Conservation (phyloP, 2,329 filamentous ascomycete species). For the Aspergillus sp. region DNA sequence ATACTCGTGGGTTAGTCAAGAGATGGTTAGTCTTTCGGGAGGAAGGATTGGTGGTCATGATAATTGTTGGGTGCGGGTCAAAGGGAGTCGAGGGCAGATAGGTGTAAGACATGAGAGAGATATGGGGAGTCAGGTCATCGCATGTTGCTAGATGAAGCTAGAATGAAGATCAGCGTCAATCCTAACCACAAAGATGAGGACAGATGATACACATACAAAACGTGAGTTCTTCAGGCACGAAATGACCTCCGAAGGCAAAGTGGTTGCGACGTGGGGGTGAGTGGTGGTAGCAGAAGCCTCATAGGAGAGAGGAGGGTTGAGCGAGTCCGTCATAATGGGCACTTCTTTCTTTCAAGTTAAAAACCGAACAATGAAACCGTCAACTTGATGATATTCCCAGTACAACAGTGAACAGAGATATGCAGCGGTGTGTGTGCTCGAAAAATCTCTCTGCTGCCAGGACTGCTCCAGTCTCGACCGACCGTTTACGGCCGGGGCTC, state of each 20-base stretch:
- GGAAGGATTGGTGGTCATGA: slow-evolving; percentile 84
- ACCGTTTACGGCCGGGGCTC: not conserved
- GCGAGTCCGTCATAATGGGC: slow-evolving; percentile 34
- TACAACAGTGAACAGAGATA: too few relatives aligned
- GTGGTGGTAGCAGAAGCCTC: slow-evolving; percentile 70
- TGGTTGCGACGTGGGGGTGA: slow-evolving; percentile 63
- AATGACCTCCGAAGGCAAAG: slow-evolving; percentile 77
- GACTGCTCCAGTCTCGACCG: too few relatives aligned
- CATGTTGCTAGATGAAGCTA: slow-evolving; percentile 95
- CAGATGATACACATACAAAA: slow-evolving; percentile 60
- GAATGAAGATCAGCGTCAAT: slow-evolving; percentile 2
- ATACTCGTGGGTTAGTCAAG: slow-evolving; percentile 77
- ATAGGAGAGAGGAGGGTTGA: slow-evolving; percentile 68
- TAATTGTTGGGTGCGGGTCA: slow-evolving; percentile 70
- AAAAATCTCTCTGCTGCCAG: not conserved
- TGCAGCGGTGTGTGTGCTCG: not conserved
- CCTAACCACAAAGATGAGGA: too few relatives aligned
- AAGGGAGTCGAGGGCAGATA: slow-evolving; percentile 78
- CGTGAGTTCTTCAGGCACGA: slow-evolving; percentile 90
- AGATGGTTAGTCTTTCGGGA: slow-evolving; percentile 72
- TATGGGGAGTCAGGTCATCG: slow-evolving; percentile 75
- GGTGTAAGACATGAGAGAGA: slow-evolving; percentile 98
- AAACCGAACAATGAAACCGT: too few relatives aligned
- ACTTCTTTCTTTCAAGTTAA: too few relatives aligned
- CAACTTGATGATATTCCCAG: too few relatives aligned